phyloP scores from a whole-genome alignment of 176 grass and related monocot species.

The Cenchrus americanus region DNA sequence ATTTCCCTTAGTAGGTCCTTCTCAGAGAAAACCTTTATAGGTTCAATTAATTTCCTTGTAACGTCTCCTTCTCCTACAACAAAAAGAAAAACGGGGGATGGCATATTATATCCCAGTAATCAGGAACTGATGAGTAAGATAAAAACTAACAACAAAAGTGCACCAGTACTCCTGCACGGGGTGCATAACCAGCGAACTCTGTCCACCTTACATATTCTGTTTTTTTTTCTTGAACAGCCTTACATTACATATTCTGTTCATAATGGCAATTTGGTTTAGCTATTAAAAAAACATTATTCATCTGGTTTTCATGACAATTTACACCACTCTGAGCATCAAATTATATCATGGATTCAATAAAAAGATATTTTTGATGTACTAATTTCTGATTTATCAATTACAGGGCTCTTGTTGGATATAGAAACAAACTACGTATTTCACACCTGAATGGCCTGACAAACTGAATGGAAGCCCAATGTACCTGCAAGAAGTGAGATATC shows the following conservation, averaged over 20 bases:
- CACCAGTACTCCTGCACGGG: not conserved
- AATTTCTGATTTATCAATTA: constrained; percentile 3
- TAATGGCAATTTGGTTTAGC: not conserved
- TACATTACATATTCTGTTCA: too few species aligned
- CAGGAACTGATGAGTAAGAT: not conserved
- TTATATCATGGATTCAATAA: not conserved
- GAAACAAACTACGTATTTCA: not conserved
- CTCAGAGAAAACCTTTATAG: constrained; percentile 88
- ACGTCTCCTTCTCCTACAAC: constrained; percentile 67
- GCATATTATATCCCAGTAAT: constrained; percentile 28
- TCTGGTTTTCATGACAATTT: not conserved
- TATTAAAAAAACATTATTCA: not conserved
- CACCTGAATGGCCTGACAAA: not conserved
- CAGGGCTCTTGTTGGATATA: not conserved
- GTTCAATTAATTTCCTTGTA: constrained; percentile 57
- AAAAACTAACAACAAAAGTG: not conserved
- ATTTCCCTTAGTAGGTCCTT: constrained; percentile 85
- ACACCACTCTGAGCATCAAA: not conserved
- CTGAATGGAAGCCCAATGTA: constrained; percentile 36
- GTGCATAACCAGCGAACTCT: constrained; percentile 2
- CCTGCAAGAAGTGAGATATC: constrained; percentile 55
- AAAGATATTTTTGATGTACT: not conserved
- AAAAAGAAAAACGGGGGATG: constrained; percentile 7
- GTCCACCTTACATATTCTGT: not conserved
- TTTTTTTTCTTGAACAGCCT: too few species aligned